Base-by-base conservation (phyloP, 1,284 basidiomycete genomes). In the Moesziomyces aphidis region DNA sequence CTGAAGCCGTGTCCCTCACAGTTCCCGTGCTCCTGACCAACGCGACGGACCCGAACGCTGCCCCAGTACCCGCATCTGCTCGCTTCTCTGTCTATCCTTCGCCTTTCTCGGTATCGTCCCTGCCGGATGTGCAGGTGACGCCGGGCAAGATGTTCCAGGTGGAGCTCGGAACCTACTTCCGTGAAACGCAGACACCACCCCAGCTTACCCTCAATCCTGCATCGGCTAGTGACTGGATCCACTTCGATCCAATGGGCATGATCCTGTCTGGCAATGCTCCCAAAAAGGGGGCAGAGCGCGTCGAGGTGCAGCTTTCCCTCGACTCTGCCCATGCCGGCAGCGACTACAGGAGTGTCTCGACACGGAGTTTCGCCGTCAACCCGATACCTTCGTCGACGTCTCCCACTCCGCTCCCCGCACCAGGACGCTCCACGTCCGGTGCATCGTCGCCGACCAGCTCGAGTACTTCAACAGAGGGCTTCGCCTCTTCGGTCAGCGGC, bases 21-120 rank as follows among this genome's bases (percentile, higher is more conserved):
- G 85, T 95, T n/a, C 89, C 91, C 3, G 87, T 91, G 36, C 87
- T 83, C n/a, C 78, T 95, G 42, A 48, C 56, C 11, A 58, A 55
- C 36, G 15, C 61, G 3, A 58, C 39, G 36, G 47, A 50, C 46
- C n/a, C 26, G 44, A 43, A 53, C 39, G 47, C 34, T 48, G 24
- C 44, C 1, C 39, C 65, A 26, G 63, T 77, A 28, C 49, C 58
- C 19, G 31, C 58, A n/a, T 48, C 56, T 78, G 31, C 81, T 79
- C n/a, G 82, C 85, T 49, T 73, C 63, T 39, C 85, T 81, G 22
- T 69, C 49, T 54, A 9, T 58, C 77, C 48, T 8, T 66, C 74
- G 15, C 78, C 56, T 15, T 73, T 73, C 50, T 49, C 54, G 2
- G 59, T 62, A 4, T 61, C 55, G 10, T 43, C 49, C 4, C 23